Percentiles rank a stretch among this genome's conserved stretches.
Evolutionary conservation across 1,284 basidiomycete species (phyloP).

Genomic region (Leucoagaricus sp.): DNA sequence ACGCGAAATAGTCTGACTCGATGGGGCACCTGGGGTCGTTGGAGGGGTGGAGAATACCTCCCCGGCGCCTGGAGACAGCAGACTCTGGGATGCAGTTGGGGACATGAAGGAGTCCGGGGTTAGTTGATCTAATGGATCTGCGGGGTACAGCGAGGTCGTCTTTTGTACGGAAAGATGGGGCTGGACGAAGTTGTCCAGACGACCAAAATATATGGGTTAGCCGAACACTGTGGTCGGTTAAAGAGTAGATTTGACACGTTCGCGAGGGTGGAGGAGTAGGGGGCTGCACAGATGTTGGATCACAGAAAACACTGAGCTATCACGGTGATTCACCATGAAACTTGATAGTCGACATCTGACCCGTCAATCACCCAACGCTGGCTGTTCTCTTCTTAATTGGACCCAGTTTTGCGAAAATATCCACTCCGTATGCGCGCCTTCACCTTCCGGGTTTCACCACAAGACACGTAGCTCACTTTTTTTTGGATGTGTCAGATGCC

Average conservation of each 20-base stretch:
- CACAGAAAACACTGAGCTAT: constrained; percentile 1
- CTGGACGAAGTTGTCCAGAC: constrained; percentile 6
- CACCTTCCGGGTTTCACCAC: not conserved
- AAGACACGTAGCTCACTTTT: not conserved
- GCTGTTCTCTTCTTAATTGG: not conserved
- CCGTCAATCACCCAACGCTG: constrained; percentile 3
- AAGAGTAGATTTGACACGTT: not conserved
- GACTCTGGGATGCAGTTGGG: not conserved
- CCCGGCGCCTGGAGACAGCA: constrained; percentile 41
- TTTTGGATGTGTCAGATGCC: not conserved
- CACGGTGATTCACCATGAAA: not conserved
- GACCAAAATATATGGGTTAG: constrained; percentile 1
- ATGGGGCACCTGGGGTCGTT: constrained; percentile 42
- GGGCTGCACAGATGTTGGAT: not conserved
- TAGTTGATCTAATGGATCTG: not conserved
- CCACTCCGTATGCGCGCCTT: not conserved
- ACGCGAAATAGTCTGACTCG: constrained; percentile 31
- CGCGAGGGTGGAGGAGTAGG: not conserved
- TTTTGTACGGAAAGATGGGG: not conserved
- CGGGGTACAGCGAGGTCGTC: not conserved
- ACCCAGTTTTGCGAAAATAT: not conserved
- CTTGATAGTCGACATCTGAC: constrained; percentile 1
- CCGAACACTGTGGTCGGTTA: not conserved
- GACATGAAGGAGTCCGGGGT: not conserved
- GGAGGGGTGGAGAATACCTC: constrained; percentile 68